Evolutionary conservation across 441 rosid species (phyloP).

Genomic region (Iberis amara): DNA sequence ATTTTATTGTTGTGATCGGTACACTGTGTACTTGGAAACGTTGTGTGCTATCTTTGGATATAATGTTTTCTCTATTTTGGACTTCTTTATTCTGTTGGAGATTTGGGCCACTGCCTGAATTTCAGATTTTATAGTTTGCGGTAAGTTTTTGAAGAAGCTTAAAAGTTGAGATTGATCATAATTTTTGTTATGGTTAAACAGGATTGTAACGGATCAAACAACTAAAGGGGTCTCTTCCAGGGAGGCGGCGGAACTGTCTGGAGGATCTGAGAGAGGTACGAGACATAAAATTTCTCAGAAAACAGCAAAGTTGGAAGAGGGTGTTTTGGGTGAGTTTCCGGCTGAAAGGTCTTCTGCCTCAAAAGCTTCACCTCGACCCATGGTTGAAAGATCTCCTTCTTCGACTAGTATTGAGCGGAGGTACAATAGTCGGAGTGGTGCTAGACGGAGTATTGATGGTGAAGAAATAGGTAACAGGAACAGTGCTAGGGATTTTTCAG

Average conservation of each 20-base stretch:
- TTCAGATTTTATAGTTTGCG: background rate
- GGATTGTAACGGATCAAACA: constrained; percentile 53
- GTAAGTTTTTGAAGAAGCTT: constrained; percentile 5
- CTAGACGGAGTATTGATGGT: constrained; percentile 60
- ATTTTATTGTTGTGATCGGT: background rate
- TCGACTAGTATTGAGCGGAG: constrained; percentile 54
- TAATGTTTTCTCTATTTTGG: background rate
- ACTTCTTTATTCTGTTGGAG: background rate
- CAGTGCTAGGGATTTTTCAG: constrained; percentile 47
- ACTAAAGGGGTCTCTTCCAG: constrained; percentile 49
- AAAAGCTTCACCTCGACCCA: constrained; percentile 68
- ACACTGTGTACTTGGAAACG: constrained; percentile 1
- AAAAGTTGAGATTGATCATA: constrained; percentile 8
- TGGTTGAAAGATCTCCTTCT: no score
- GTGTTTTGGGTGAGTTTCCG: constrained; percentile 47
- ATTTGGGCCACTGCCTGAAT: background rate
- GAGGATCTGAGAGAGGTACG: constrained; percentile 52
- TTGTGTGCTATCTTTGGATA: background rate
- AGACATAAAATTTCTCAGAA: constrained; percentile 60
- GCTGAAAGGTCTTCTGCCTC: constrained; percentile 64
- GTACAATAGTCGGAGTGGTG: constrained; percentile 46
- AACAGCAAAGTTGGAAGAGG: constrained; percentile 58
- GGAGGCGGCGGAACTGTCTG: constrained; percentile 49
- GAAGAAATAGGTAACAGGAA: constrained; percentile 74
- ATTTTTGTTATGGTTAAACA: constrained; percentile 32